These are phyloP conservation scores for Cryptosporidium ubiquitum DNA, from an alignment of 169 alveolate genomes.

Conservation along the genomic window DNA sequence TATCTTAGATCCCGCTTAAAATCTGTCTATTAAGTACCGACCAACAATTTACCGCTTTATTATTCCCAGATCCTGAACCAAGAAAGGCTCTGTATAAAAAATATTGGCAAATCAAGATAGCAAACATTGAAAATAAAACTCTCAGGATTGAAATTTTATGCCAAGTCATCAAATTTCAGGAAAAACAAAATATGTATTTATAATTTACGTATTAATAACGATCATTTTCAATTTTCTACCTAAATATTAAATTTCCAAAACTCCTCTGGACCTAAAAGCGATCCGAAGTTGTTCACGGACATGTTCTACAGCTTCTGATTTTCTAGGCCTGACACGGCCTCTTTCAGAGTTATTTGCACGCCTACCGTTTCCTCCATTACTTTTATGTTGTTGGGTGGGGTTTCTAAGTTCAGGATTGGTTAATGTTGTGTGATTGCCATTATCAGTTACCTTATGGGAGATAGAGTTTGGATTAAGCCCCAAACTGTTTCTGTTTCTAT, in stretches of 20 bases:
- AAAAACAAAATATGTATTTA: not conserved
- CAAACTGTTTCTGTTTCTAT: not conserved
- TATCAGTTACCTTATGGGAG: slow-evolving; percentile 8
- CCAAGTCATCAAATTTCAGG: not conserved
- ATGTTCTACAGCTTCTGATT: slow-evolving; percentile 63
- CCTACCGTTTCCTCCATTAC: not conserved
- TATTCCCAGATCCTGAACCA: not conserved
- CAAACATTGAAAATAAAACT: too few relatives aligned
- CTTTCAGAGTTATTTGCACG: slow-evolving; percentile 22
- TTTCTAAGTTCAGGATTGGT: not conserved
- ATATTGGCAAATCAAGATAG: too few relatives aligned
- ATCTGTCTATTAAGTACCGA: slow-evolving; percentile 15
- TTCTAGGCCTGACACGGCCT: slow-evolving; percentile 23
- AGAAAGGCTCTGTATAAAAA: too few relatives aligned
- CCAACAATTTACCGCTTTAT: not conserved
- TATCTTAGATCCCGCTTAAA: not conserved
- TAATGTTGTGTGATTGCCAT: not conserved
- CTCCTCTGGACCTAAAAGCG: slow-evolving; percentile 56
- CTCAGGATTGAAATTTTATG: not conserved
- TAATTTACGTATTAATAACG: not conserved
- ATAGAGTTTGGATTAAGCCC: not conserved
- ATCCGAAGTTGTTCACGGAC: slow-evolving; percentile 68
- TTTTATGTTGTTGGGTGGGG: not conserved
- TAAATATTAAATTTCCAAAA: slow-evolving; percentile 13
- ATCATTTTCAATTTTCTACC: not conserved